These are phyloP conservation scores for Nymphaea thermarum DNA, from an alignment of 164 flowering plant species.

Conservation along the genomic window DNA sequence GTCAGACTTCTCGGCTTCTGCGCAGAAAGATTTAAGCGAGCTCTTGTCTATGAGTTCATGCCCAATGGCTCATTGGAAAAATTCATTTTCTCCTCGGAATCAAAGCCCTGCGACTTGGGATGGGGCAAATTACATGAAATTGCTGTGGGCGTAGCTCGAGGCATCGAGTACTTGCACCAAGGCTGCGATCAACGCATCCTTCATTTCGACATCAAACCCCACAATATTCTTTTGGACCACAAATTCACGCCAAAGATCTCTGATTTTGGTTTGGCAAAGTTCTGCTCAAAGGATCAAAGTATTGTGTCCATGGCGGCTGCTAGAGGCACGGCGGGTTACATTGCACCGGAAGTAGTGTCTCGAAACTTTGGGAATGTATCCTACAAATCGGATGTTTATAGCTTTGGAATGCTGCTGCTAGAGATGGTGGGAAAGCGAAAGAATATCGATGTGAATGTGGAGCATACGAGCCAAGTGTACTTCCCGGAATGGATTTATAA, in stretches of 20 bases:
- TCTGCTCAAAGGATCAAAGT: neutral
- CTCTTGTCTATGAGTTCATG: constrained; percentile 12
- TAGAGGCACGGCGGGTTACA: constrained; percentile 8
- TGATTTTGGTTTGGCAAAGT: constrained; percentile 9
- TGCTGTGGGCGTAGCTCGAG: constrained; percentile 6
- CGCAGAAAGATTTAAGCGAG: constrained; percentile 5
- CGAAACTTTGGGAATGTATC: constrained; percentile 6
- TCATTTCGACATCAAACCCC: constrained; percentile 12
- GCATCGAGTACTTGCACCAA: constrained; percentile 8
- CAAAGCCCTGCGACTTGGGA: neutral
- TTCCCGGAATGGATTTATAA: constrained; percentile 5
- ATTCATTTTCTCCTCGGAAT: neutral
- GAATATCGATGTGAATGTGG: neutral
- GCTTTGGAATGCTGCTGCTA: constrained; percentile 10
- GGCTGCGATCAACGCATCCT: constrained; percentile 11
- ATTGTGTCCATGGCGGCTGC: neutral
- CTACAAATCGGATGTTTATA: constrained; percentile 6
- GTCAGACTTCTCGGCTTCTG: constrained; percentile 9
- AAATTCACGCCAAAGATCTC: constrained; percentile 9
- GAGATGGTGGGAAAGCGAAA: constrained; percentile 7
- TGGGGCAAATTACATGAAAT: constrained; percentile 6
- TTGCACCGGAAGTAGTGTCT: constrained; percentile 6
- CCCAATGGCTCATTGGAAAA: constrained; percentile 9
- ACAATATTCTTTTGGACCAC: constrained; percentile 8
- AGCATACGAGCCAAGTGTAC: constrained; percentile 2